These are phyloP conservation scores for Fusarium buharicum DNA, from an alignment of 2,329 filamentous ascomycete genomes.

Conservation along the genomic window DNA sequence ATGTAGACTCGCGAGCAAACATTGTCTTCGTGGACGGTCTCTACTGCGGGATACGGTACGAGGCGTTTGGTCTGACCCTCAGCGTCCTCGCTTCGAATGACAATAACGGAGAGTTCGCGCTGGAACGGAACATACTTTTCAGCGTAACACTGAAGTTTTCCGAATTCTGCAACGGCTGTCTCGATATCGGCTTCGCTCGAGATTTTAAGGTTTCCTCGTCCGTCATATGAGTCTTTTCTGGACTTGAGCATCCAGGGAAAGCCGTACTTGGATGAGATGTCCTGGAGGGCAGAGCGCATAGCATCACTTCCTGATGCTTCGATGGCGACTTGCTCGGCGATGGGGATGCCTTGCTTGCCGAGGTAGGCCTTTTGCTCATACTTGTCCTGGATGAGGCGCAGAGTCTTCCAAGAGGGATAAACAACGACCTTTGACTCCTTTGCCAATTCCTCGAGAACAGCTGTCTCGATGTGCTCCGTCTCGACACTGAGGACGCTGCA, in stretches of 20 bases:
- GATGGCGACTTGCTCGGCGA: conserved; percentile 76
- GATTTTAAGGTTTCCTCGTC: conserved; percentile 74
- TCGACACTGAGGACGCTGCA: conserved; percentile 91
- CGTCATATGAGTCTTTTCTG: conserved; percentile 90
- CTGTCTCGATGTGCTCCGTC: conserved; percentile 94
- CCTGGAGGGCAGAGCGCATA: conserved; percentile 69
- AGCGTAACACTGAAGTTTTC: conserved; percentile 79
- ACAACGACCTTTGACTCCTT: conserved; percentile 67
- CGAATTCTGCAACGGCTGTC: conserved; percentile 75
- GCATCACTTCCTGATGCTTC: conserved; percentile 61
- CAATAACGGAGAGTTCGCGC: conserved; percentile 93
- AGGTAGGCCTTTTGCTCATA: conserved; percentile 89
- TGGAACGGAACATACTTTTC: conserved; percentile 90
- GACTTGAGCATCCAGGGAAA: conserved; percentile 95
- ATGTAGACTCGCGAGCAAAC: conserved; percentile 94
- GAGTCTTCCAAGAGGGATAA: conserved; percentile 86
- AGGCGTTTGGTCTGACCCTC: conserved; percentile 60
- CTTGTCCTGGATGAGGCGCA: conserved; percentile 93
- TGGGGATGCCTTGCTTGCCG: conserved; percentile 72
- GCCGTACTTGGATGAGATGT: conserved; percentile 72
- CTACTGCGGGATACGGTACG: conserved; percentile 86
- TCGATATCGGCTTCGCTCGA: conserved; percentile 59
- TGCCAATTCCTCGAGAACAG: conserved; percentile 84
- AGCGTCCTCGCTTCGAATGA: conserved; percentile 84
- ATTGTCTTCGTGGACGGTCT: conserved; percentile 94